Conservation (phyloP, 2,329 filamentous ascomycete species). For the Cercospora beticola region DNA sequence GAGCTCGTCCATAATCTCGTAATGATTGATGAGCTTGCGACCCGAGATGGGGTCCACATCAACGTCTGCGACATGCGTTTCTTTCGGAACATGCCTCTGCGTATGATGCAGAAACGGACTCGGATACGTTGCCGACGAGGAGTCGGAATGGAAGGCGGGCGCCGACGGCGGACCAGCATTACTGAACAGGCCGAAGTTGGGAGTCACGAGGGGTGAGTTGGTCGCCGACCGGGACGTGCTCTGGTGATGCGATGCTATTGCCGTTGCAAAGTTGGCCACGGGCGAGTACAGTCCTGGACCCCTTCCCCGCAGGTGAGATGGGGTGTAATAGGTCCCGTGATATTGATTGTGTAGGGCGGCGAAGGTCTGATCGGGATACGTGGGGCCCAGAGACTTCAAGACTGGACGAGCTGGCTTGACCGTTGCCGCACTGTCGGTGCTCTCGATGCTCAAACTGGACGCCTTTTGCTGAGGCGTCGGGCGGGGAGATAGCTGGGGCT, state of each 20-base stretch:
- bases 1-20: conserved; percentile 94
- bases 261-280: conserved; percentile 35
- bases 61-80: conserved; percentile 84
- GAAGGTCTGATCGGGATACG: conserved; percentile 53
- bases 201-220: conserved; percentile 50
- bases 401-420: conserved; percentile 32
- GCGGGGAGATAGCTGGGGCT: conserved; percentile 31
- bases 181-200: conserved; percentile 46
- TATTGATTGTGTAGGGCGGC: conserved; percentile 49
- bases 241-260: conserved; percentile 40
- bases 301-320: conserved; percentile 18
- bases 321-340: conserved; percentile 41
- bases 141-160: conserved; percentile 35
- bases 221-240: conserved; percentile 25
- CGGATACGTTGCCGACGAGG: conserved; percentile 46
- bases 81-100: conserved; percentile 52
- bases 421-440: conserved; percentile 41
- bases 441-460: conserved; percentile 44
- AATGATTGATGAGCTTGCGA: conserved; percentile 95
- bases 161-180: conserved; percentile 30
- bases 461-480: conserved; percentile 43
- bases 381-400: conserved; percentile 36
- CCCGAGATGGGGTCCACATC: conserved; percentile 86
- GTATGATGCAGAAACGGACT: conserved; percentile 53
- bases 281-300: conserved; percentile 1